phyloP scores from a whole-genome alignment of 2,329 filamentous ascomycete species.

The Cladosporium sp. region DNA sequence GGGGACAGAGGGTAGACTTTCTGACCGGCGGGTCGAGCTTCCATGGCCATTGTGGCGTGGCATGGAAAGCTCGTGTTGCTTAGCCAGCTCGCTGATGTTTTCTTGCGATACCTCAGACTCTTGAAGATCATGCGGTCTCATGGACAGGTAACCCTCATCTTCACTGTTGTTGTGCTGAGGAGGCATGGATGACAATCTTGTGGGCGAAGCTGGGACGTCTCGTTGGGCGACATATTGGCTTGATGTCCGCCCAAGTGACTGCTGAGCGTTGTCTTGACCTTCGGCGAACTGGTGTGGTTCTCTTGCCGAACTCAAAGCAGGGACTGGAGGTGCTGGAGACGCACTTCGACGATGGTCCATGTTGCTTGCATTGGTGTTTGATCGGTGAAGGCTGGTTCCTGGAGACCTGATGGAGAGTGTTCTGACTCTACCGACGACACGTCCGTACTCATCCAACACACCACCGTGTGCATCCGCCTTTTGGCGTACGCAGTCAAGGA shows the following conservation, averaged over 20 bases:
- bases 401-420: slow-evolving; percentile 9
- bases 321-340: not conserved
- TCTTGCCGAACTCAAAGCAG: not conserved
- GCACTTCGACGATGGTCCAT: not conserved
- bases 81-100: not conserved
- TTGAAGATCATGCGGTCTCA: not conserved
- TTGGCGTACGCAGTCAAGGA: slow-evolving; percentile 47
- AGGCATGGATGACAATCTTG: not conserved
- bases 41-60: not conserved
- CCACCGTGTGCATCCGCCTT: slow-evolving; percentile 49
- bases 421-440: slow-evolving; percentile 43
- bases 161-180: not conserved
- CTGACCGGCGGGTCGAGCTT: not conserved
- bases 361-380: not conserved
- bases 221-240: not conserved
- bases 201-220: not conserved
- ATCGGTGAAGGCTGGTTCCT: not conserved
- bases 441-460: slow-evolving; percentile 49
- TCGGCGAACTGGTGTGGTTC: not conserved
- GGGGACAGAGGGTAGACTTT: slow-evolving; percentile 3
- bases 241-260: not conserved
- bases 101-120: not conserved
- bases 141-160: not conserved
- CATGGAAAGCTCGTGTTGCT: not conserved
- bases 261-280: not conserved